Percentiles rank a stretch among this genome's conserved stretches.
Evolutionary conservation across 192 early-diverging fungal genomes (phyloP).

Genomic region (Chytriomyces confervae): DNA sequence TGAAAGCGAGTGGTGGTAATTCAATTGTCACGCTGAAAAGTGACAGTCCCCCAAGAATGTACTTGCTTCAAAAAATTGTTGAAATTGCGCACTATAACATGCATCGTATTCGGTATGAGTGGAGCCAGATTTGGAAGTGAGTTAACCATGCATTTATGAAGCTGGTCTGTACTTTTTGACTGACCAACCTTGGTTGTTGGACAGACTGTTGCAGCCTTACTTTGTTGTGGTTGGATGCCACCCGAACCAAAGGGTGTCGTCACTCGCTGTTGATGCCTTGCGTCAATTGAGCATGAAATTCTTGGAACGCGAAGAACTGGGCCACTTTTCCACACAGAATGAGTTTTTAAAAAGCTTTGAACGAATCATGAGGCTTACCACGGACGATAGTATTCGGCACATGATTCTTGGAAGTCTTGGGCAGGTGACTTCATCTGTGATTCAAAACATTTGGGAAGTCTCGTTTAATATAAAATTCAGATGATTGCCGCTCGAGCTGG

Average conservation of each 20-base stretch:
- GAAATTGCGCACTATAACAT: constrained; percentile 98
- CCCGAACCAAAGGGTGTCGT: constrained; percentile 79
- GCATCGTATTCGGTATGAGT: constrained; percentile 92
- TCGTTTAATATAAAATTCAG: constrained; percentile 8
- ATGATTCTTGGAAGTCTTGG: constrained; percentile 52
- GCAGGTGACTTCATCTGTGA: constrained; percentile 30
- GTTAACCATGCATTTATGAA: constrained; percentile 10
- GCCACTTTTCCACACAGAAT: constrained; percentile 92
- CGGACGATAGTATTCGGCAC: constrained; percentile 77
- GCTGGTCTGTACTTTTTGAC: constrained; percentile 9
- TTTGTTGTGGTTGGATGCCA: constrained; percentile 88
- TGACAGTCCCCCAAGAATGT: constrained; percentile 73
- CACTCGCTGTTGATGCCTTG: constrained; percentile 90
- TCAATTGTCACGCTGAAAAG: constrained; percentile 26
- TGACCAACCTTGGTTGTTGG: constrained; percentile 55
- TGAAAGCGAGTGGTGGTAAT: background rate
- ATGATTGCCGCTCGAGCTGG: constrained; percentile 77
- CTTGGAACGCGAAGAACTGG: constrained; percentile 91
- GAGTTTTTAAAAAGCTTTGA: constrained; percentile 93
- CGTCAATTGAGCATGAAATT: constrained; percentile 94
- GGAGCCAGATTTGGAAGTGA: constrained; percentile 86
- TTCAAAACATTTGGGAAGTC: background rate
- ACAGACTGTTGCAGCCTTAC: constrained; percentile 61
- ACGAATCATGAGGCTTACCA: constrained; percentile 77
- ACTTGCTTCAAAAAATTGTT: constrained; percentile 91